Base-by-base conservation (phyloP, 805 yeast species). In the Debaryomyces maramus region DNA sequence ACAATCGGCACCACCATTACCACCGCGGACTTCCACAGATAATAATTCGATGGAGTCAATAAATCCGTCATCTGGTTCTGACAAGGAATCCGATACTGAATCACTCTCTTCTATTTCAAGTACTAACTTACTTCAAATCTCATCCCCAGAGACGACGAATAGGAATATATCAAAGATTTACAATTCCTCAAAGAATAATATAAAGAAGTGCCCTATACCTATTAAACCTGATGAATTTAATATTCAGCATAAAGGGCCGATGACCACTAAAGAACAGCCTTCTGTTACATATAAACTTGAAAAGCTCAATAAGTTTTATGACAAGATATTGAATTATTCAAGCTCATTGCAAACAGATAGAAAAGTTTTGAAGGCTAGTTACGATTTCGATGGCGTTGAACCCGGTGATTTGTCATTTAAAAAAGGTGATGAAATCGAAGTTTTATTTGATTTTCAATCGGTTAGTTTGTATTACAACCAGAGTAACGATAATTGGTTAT, bases 401-500 rank as follows among this genome's bases (percentile, higher is more conserved):
- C 57, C 68, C 0, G 75, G 73, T 2, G 73, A 69, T 36, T 55
- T 69, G 31, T 53, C 70, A 3, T 63, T 69, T 37, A 43, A 53
- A 5, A 41, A 50, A 26, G 71, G 69, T 21, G 71, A 68, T 29
- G 30, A 40, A 10, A 48, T 69, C 15, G 67, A 61, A 45, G 52
- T 67, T 14, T 24, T 67, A 8, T 56, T 59, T 34, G 64, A 63
- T 31, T 58, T 67, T 36, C 64, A 65, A 39, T 32, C 40, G 24
- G 48, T 50, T 13, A 45, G 49, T 38, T 45, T 57, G 7, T 46
- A 55, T 11, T 55, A 53, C 36, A 49, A 37, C 32, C 35, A 29
- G 4, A 50, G 48, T 8, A 50, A 56, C 4, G 43, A 38, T 8
- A 58, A 58, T 36, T 69, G 74, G 74, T 42, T 60, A 39, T 50